A percentile compares a stretch with the other conserved stretches of the same genome.
These are phyloP conservation scores for Mycena polygramma DNA, from an alignment of 768 basidiomycete genomes.

Conservation along the genomic window DNA sequence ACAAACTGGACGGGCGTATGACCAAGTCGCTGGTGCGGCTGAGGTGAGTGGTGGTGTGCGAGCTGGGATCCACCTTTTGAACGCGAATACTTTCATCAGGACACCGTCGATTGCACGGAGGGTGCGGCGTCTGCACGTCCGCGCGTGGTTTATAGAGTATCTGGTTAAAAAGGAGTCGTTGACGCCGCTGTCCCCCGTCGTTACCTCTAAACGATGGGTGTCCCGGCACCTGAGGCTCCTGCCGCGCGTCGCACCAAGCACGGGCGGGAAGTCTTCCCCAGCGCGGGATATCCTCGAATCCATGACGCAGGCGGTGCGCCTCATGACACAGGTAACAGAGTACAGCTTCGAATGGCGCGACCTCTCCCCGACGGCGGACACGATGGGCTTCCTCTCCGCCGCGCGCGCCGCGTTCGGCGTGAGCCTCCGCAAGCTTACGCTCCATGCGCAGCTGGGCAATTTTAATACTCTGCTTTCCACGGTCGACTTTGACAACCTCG, in stretches of 20 bases:
- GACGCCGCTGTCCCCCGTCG: conserved; percentile 10
- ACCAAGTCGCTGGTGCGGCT: conserved; percentile 44
- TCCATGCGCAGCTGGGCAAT: conserved; percentile 46
- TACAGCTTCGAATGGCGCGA: conserved; percentile 56
- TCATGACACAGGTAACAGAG: conserved; percentile 50
- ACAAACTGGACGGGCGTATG: conserved; percentile 46
- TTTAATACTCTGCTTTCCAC: conserved; percentile 38
- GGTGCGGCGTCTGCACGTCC: conserved; percentile 52
- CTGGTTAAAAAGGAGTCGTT: conserved; percentile 35
- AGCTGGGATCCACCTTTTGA: background rate
- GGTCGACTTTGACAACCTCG: conserved; percentile 48
- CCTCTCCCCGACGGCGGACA: conserved; percentile 48
- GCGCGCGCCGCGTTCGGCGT: conserved; percentile 45
- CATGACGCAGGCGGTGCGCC: conserved; percentile 49
- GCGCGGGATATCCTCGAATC: conserved; percentile 43
- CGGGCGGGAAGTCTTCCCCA: conserved; percentile 16
- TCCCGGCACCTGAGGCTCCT: conserved; percentile 14
- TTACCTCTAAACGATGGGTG: conserved; percentile 23
- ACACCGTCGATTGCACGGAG: conserved; percentile 48
- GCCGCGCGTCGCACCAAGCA: conserved; percentile 15
- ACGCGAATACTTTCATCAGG: conserved; percentile 34
- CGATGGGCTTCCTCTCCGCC: conserved; percentile 46
- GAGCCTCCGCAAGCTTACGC: conserved; percentile 50
- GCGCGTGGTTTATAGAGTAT: conserved; percentile 57
- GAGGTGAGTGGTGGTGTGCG: conserved; percentile 40